A percentile compares a stretch with the other conserved stretches of the same genome.
Evolutionary conservation across 805 yeast genomes (phyloP).

Genomic region (Starmerella apicola): DNA sequence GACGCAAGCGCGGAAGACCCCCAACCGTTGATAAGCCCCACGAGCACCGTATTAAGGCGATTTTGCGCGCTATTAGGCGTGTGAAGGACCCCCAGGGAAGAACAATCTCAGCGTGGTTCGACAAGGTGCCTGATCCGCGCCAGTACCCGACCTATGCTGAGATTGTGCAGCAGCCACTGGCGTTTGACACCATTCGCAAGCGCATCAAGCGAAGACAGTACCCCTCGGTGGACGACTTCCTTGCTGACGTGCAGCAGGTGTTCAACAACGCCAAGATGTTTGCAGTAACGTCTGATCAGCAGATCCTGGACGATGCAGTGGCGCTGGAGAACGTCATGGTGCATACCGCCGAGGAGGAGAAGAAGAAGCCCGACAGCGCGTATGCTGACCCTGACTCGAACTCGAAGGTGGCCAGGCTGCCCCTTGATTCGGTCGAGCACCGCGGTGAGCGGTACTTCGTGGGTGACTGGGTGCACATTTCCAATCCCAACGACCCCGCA

Average conservation of each 20-base stretch:
- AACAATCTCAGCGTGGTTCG: constrained; percentile 51
- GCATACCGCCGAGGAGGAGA: constrained; percentile 48
- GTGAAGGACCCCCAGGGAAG: constrained; percentile 43
- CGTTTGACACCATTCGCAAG: constrained; percentile 44
- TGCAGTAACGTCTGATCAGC: constrained; percentile 42
- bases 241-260: constrained; percentile 64
- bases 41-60: constrained; percentile 81
- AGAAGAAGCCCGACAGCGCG: constrained; percentile 71
- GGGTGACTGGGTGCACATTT: constrained; percentile 89
- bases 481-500: constrained; percentile 74
- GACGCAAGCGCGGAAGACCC: constrained; percentile 75
- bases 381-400: constrained; percentile 37
- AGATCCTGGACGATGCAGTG: constrained; percentile 48
- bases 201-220: constrained; percentile 79
- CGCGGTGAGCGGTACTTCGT: constrained; percentile 64
- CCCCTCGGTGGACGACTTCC: constrained; percentile 58
- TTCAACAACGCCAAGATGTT: constrained; percentile 60
- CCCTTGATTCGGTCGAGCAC: constrained; percentile 64
- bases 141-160: constrained; percentile 39
- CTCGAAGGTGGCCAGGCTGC: constrained; percentile 60
- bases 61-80: constrained; percentile 69
- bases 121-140: constrained; percentile 63
- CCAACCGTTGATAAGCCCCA: constrained; percentile 84
- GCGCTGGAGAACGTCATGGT: constrained; percentile 51
- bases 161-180: constrained; percentile 33